Evolutionary conservation across 2,329 filamentous ascomycete genomes (phyloP).

Genomic region (Trichophyton verrucosum): DNA sequence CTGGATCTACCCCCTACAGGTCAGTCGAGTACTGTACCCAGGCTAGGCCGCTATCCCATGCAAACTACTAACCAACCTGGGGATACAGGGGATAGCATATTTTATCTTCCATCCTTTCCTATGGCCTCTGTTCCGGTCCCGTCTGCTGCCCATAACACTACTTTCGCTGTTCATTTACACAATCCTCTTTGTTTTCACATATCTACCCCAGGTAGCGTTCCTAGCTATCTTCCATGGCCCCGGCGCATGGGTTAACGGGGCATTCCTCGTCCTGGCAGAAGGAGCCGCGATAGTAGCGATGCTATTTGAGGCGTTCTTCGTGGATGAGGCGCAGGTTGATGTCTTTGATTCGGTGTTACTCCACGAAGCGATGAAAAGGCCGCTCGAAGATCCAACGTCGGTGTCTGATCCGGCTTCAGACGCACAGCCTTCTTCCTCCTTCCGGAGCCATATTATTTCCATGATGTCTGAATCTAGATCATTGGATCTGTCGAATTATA

Average conservation of each 20-base stretch:
- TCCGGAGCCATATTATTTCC: not conserved
- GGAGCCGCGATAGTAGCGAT: constrained; percentile 49
- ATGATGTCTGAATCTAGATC: constrained; percentile 1
- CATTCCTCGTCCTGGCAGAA: constrained; percentile 66
- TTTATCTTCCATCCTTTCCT: constrained; percentile 66
- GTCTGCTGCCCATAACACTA: constrained; percentile 67
- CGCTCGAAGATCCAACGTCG: not conserved
- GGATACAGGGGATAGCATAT: constrained; percentile 62
- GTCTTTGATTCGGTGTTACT: constrained; percentile 79
- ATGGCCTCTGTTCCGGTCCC: constrained; percentile 65
- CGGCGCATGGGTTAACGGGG: constrained; percentile 79
- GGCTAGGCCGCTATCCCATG: not conserved
- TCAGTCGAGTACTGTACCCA: constrained; percentile 18
- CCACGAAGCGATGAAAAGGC: constrained; percentile 43
- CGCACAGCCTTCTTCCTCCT: not conserved
- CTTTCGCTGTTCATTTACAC: constrained; percentile 72
- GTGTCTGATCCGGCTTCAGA: not conserved
- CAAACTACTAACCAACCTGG: not conserved
- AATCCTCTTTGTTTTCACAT: constrained; percentile 79
- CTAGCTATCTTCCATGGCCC: constrained; percentile 71
- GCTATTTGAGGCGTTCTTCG: constrained; percentile 69
- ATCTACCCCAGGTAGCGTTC: constrained; percentile 79
- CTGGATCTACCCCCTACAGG: constrained; percentile 39
- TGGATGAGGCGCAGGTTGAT: constrained; percentile 66
- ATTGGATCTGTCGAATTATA: not conserved